Conservation (phyloP, 2,329 filamentous ascomycete species). For the Xylariaceae sp. region DNA sequence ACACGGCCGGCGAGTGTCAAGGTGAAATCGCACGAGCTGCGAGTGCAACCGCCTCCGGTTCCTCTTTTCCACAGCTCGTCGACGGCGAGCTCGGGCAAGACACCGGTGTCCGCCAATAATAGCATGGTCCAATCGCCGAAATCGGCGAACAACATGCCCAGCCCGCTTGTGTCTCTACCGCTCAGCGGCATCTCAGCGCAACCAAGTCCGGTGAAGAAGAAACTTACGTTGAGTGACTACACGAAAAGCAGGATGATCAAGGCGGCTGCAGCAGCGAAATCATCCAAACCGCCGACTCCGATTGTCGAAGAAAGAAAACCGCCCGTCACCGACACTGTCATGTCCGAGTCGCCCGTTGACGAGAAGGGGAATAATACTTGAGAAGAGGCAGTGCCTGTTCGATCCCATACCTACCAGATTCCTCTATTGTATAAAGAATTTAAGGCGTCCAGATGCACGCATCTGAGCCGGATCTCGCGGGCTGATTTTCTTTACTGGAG, state of each 20-base stretch:
- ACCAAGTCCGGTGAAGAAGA: slow-evolving; percentile 63
- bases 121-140: slow-evolving; percentile 50
- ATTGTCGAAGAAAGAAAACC: slow-evolving; percentile 41
- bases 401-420: not conserved
- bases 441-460: not conserved
- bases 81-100: slow-evolving; percentile 37
- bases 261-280: slow-evolving; percentile 44
- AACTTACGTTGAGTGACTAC: slow-evolving; percentile 63
- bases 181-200: slow-evolving; percentile 44
- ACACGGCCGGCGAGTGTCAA: slow-evolving; percentile 11
- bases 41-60: slow-evolving; percentile 54
- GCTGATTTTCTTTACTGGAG: slow-evolving; percentile 1
- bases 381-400: not conserved
- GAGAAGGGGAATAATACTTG: slow-evolving; percentile 32
- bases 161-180: slow-evolving; percentile 40
- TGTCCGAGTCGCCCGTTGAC: slow-evolving; percentile 34
- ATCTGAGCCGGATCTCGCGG: slow-evolving; percentile 1
- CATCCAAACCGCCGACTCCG: slow-evolving; percentile 38
- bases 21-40: slow-evolving; percentile 31
- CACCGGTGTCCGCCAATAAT: slow-evolving; percentile 45
- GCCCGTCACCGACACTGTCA: slow-evolving; percentile 33
- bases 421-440: slow-evolving; percentile 11
- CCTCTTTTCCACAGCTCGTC: slow-evolving; percentile 46
- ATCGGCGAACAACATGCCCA: slow-evolving; percentile 38
- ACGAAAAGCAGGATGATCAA: slow-evolving; percentile 57